Percentiles rank a stretch among this genome's conserved stretches.
Conservation (phyloP, 768 basidiomycete genomes). For the Coprinopsis marcescibilis region DNA sequence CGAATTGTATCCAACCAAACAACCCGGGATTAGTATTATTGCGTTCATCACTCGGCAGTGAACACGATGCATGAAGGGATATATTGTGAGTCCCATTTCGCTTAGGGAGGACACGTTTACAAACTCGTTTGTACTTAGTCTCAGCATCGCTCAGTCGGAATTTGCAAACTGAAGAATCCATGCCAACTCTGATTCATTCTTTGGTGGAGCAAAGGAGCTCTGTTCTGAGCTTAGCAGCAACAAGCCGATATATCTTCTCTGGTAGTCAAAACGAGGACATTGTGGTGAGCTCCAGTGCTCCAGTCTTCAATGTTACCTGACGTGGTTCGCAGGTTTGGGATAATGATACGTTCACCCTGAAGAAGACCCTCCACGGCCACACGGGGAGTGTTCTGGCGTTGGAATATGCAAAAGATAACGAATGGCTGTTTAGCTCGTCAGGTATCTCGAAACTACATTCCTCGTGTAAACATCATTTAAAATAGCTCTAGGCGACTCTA, state of each 20-base stretch:
- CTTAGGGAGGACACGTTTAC: slow-evolving; percentile 7
- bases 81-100: slow-evolving; percentile 2
- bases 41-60: too few relatives aligned
- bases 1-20: too few relatives aligned
- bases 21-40: too few relatives aligned
- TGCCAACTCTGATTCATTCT: slow-evolving; percentile 57
- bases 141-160: slow-evolving; percentile 57
- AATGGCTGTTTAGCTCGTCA: slow-evolving; percentile 88
- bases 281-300: slow-evolving; percentile 39
- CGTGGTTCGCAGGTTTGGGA: slow-evolving; percentile 72
- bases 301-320: neutral
- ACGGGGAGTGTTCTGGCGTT: slow-evolving; percentile 80
- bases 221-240: slow-evolving; percentile 70
- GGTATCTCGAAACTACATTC: slow-evolving; percentile 36
- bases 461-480: slow-evolving; percentile 1
- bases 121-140: slow-evolving; percentile 11
- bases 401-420: slow-evolving; percentile 65
- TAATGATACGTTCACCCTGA: slow-evolving; percentile 61
- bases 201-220: slow-evolving; percentile 67
- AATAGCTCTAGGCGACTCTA: slow-evolving; percentile 71
- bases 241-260: slow-evolving; percentile 69
- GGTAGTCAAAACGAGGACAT: slow-evolving; percentile 79
- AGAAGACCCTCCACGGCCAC: slow-evolving; percentile 70
- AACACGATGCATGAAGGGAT: too few relatives aligned
- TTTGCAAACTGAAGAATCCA: slow-evolving; percentile 34